Conservation (phyloP, 352 stramenopile species). For the Phytophthora nicotianae region DNA sequence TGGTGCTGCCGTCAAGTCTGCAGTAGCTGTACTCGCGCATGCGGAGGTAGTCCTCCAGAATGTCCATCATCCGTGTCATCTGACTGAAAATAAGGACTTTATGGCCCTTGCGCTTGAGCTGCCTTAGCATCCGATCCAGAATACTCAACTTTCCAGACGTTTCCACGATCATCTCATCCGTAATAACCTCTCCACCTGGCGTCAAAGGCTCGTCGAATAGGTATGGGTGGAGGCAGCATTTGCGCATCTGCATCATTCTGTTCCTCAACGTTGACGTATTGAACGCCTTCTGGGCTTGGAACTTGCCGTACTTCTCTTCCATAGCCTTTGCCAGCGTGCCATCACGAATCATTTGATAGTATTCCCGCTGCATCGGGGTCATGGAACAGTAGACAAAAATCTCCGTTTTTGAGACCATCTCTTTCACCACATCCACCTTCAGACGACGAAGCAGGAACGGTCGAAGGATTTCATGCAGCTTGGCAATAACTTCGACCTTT, state of each 20-base stretch:
- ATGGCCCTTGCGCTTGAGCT: slow-evolving; percentile 95
- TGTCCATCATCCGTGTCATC: slow-evolving; percentile 98
- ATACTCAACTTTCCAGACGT: slow-evolving; percentile 98
- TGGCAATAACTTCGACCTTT: slow-evolving; percentile 93
- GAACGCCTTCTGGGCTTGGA: slow-evolving; percentile 48
- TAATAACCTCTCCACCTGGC: slow-evolving; percentile 52
- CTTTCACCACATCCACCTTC: slow-evolving; percentile 93
- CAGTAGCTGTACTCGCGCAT: slow-evolving; percentile 94
- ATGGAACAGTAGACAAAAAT: slow-evolving; percentile 98
- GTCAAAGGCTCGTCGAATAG: slow-evolving; percentile 86
- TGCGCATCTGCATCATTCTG: slow-evolving; percentile 81
- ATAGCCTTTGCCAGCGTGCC: slow-evolving; percentile 89
- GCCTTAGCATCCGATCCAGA: slow-evolving; percentile 96
- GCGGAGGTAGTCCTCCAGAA: slow-evolving; percentile 96
- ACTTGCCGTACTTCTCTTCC: slow-evolving; percentile 76
- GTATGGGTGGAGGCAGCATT: slow-evolving; percentile 90
- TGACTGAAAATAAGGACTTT: slow-evolving; percentile 99
- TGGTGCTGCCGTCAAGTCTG: slow-evolving; percentile 96
- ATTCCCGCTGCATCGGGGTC: slow-evolving; percentile 93
- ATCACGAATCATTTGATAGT: slow-evolving; percentile 94
- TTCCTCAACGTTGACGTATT: slow-evolving; percentile 70
- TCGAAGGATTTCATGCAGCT: slow-evolving; percentile 97
- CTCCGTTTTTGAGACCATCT: slow-evolving; percentile 97
- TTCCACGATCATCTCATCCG: slow-evolving; percentile 91
- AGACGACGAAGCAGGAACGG: slow-evolving; percentile 96